These are phyloP conservation scores for Epicoccum sorghinum DNA, from an alignment of 2,329 filamentous ascomycete species.

Conservation along the genomic window DNA sequence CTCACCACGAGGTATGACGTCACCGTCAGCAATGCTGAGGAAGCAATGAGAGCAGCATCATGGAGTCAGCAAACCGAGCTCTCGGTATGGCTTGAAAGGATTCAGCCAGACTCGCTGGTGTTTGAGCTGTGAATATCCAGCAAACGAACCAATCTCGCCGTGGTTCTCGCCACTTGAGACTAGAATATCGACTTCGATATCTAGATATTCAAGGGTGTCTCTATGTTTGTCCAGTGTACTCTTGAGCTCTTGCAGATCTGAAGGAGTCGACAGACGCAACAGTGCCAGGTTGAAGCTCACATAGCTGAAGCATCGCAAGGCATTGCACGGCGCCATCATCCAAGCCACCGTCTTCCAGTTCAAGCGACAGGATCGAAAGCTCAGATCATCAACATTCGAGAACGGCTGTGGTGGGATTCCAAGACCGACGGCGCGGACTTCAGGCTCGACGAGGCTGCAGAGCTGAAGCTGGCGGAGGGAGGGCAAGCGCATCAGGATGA, in stretches of 20 bases:
- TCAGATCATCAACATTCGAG: constrained; percentile 11
- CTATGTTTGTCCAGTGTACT: not conserved
- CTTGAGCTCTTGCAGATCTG: constrained; percentile 8
- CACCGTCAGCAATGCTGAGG: not conserved
- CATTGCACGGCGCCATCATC: constrained; percentile 15
- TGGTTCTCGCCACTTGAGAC: constrained; percentile 7
- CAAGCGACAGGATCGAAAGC: constrained; percentile 10
- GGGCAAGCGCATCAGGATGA: constrained; percentile 10
- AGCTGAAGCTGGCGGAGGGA: constrained; percentile 11
- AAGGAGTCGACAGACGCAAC: constrained; percentile 6
- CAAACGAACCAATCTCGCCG: constrained; percentile 12
- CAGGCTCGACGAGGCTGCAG: constrained; percentile 13
- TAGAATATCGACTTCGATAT: constrained; percentile 14
- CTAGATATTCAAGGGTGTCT: constrained; percentile 1
- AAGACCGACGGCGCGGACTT: constrained; percentile 5
- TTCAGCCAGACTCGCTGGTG: constrained; percentile 16
- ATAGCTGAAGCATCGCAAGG: constrained; percentile 8
- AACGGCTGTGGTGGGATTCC: constrained; percentile 5
- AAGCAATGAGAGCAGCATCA: not conserved
- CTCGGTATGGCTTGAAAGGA: constrained; percentile 14
- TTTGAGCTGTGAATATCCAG: not conserved
- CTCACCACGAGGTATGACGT: constrained; percentile 7
- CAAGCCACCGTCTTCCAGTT: constrained; percentile 15
- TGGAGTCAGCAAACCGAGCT: constrained; percentile 10
- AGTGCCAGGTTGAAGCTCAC: constrained; percentile 16